These are phyloP conservation scores for Zymoseptoria ardabiliae DNA, from an alignment of 2,329 filamentous ascomycete species.

Conservation along the genomic window DNA sequence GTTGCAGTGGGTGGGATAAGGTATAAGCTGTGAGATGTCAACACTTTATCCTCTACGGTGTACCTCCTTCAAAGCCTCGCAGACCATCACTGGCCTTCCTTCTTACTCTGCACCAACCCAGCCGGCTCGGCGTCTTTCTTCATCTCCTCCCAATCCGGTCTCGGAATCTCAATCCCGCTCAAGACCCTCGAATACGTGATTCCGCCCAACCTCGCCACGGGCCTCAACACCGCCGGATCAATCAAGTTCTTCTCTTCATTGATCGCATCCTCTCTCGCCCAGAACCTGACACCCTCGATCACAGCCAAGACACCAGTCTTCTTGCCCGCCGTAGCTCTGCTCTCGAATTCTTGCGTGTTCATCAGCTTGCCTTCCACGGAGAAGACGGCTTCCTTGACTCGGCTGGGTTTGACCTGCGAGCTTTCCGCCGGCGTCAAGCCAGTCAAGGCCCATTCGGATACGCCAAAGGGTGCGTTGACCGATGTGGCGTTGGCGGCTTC, in stretches of 20 bases:
- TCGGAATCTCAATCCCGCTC: constrained; percentile 63
- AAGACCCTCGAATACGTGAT: constrained; percentile 72
- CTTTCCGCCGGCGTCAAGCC: constrained; percentile 66
- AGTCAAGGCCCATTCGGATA: constrained; percentile 70
- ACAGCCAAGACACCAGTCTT: constrained; percentile 68
- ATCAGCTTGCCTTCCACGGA: constrained; percentile 74
- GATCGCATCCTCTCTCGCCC: constrained; percentile 81
- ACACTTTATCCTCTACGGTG: background rate
- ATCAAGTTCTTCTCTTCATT: constrained; percentile 68
- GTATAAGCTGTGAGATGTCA: constrained; percentile 1
- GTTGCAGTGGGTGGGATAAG: background rate
- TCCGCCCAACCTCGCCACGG: constrained; percentile 72
- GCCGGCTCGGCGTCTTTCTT: constrained; percentile 46
- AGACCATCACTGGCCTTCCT: constrained; percentile 32
- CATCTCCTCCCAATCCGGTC: constrained; percentile 46
- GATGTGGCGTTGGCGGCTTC: constrained; percentile 81
- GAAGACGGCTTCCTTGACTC: constrained; percentile 78
- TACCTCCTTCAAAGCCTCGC: constrained; percentile 1
- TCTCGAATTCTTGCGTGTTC: constrained; percentile 69
- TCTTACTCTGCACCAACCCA: constrained; percentile 47
- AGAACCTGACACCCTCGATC: constrained; percentile 79
- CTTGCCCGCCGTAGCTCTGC: constrained; percentile 59
- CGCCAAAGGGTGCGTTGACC: constrained; percentile 69
- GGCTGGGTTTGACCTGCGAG: constrained; percentile 58
- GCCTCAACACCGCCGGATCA: constrained; percentile 65